These are phyloP conservation scores for Russula lepida DNA, from an alignment of 768 basidiomycete genomes.

Conservation along the genomic window DNA sequence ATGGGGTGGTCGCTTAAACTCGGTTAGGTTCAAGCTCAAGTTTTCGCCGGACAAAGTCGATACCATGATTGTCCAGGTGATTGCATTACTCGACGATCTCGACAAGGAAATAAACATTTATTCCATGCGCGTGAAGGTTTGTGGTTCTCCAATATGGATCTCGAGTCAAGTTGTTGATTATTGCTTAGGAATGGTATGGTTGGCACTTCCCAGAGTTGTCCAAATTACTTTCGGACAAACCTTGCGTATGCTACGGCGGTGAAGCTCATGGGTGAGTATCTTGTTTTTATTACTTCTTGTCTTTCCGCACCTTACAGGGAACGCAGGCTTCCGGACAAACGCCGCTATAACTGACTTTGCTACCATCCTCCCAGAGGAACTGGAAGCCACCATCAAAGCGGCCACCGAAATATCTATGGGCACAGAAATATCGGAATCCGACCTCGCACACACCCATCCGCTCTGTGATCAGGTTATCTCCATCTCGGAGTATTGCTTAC, in stretches of 20 bases:
- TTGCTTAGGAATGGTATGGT: slow-evolving; percentile 95
- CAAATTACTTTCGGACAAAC: slow-evolving; percentile 96
- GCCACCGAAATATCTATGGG: slow-evolving; percentile 99
- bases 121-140: slow-evolving; percentile 95
- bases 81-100: slow-evolving; percentile 92
- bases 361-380: slow-evolving; percentile 89
- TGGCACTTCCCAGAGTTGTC: slow-evolving; percentile 99
- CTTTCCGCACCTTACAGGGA: neutral
- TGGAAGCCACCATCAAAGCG: slow-evolving; percentile 89
- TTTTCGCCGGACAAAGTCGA: slow-evolving; percentile 99
- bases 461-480: slow-evolving; percentile 98
- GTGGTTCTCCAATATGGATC: neutral
- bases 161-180: neutral
- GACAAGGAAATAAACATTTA: slow-evolving; percentile 99
- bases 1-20: neutral
- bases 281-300: slow-evolving; percentile 8
- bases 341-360: slow-evolving; percentile 81
- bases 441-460: slow-evolving; percentile 93
- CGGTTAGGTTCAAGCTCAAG: slow-evolving; percentile 87
- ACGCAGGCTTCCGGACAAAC: slow-evolving; percentile 86
- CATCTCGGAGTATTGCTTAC: slow-evolving; percentile 88
- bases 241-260: slow-evolving; percentile 94
- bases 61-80: slow-evolving; percentile 99
- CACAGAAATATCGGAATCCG: slow-evolving; percentile 95
- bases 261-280: slow-evolving; percentile 90